These are phyloP conservation scores for Orbilia brochopaga DNA, from an alignment of 2,329 filamentous ascomycete species.

Conservation along the genomic window DNA sequence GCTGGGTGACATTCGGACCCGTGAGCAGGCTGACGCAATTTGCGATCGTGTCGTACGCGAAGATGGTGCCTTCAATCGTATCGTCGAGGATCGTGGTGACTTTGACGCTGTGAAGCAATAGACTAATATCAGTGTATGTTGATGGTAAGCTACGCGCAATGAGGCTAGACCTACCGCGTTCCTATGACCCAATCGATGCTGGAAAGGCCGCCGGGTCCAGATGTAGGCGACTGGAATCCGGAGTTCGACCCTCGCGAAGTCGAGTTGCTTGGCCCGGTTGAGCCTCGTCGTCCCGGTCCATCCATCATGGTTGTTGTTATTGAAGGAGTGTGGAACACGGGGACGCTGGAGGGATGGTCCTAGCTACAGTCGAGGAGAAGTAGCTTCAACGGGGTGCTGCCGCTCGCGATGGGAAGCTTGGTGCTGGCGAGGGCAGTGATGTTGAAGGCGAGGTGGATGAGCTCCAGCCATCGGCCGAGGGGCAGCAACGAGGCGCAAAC, in stretches of 20 bases:
- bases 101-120: constrained; percentile 48
- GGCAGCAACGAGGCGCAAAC: background rate
- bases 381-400: constrained; percentile 1
- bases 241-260: constrained; percentile 43
- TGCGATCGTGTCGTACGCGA: constrained; percentile 54
- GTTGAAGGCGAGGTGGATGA: constrained; percentile 2
- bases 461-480: too few relatives aligned
- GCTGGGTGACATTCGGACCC: constrained; percentile 27
- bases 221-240: constrained; percentile 35
- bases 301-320: constrained; percentile 35
- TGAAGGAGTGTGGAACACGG: constrained; percentile 8
- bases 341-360: background rate
- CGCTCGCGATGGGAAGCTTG: background rate
- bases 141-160: background rate
- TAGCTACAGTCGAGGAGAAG: background rate
- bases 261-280: constrained; percentile 50
- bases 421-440: background rate
- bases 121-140: background rate
- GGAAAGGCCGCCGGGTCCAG: constrained; percentile 48
- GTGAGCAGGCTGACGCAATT: constrained; percentile 53
- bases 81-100: constrained; percentile 55
- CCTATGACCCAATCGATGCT: constrained; percentile 54
- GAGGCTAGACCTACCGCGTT: constrained; percentile 50
- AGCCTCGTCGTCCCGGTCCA: constrained; percentile 49
- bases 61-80: constrained; percentile 54